Evolutionary conservation across 1,284 basidiomycete species (phyloP).

Genomic region (Sparassis latifolia): DNA sequence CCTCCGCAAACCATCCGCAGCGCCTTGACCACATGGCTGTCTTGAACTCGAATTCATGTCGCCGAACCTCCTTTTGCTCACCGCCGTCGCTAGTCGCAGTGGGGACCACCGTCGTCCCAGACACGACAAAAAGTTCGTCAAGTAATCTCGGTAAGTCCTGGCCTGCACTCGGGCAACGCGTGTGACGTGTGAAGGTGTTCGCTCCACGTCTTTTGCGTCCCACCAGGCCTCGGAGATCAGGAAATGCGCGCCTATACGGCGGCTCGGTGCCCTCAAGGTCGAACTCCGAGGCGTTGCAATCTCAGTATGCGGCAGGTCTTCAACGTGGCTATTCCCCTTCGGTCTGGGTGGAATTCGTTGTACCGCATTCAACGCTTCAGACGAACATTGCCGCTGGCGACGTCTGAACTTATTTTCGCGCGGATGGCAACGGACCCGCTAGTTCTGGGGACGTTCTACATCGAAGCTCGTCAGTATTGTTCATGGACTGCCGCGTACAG

Average conservation of each 20-base stretch:
- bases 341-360: constrained; percentile 77
- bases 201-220: not conserved
- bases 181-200: constrained; percentile 11
- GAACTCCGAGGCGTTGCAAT: constrained; percentile 55
- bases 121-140: constrained; percentile 14
- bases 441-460: constrained; percentile 88
- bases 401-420: not conserved
- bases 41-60: constrained; percentile 10
- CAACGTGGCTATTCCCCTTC: constrained; percentile 75
- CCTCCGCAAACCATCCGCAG: too few species aligned
- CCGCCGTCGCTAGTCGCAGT: constrained; percentile 17
- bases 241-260: constrained; percentile 41
- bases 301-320: constrained; percentile 72
- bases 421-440: too few species aligned
- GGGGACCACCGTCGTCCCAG: constrained; percentile 13
- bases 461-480: constrained; percentile 73
- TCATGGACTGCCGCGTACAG: constrained; percentile 13
- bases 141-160: constrained; percentile 17
- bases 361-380: constrained; percentile 20
- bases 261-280: constrained; percentile 52
- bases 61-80: constrained; percentile 21
- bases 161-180: constrained; percentile 23
- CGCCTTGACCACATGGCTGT: too few species aligned
- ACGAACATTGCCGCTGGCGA: constrained; percentile 10
- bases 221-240: constrained; percentile 31